Percentiles rank a stretch among this genome's conserved stretches.
Evolutionary conservation across 176 grass and related monocot genomes (phyloP).

Genomic region (Triticum dicoccoides): DNA sequence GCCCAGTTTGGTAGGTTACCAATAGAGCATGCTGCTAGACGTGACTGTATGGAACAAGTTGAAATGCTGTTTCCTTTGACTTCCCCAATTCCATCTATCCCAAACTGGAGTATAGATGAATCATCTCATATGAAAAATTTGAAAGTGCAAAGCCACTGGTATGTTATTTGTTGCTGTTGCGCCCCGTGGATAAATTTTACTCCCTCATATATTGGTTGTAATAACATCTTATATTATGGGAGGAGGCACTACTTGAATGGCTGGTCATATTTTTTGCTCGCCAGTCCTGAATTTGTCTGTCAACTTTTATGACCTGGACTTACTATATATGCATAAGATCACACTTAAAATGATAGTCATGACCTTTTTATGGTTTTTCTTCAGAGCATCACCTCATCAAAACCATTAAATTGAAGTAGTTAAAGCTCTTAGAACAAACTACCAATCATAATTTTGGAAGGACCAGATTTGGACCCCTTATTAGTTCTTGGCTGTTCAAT

Average conservation of each 20-base stretch:
- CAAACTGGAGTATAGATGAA: conserved; percentile 35
- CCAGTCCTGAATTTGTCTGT: neutral
- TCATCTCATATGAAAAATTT: conserved; percentile 29
- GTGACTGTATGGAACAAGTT: conserved; percentile 20
- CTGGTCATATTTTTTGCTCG: neutral
- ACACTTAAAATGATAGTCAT: no score
- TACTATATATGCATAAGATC: no score
- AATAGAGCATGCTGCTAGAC: conserved; percentile 12
- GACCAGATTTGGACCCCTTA: neutral
- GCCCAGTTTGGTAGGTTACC: conserved; percentile 2
- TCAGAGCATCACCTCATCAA: neutral
- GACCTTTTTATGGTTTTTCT: no score
- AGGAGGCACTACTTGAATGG: neutral
- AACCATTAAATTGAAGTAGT: neutral
- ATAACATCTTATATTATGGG: no score
- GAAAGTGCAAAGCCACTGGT: conserved; percentile 22
- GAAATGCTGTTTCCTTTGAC: conserved; percentile 36
- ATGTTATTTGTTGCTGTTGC: neutral
- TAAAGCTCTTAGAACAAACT: neutral
- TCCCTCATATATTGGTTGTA: neutral
- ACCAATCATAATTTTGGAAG: neutral
- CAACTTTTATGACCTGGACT: neutral
- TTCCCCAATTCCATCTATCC: conserved; percentile 28
- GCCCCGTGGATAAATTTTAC: neutral
- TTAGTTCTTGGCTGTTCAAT: no score